Base-by-base conservation (phyloP, 306 rosid genomes). In the Malus sieversii region DNA sequence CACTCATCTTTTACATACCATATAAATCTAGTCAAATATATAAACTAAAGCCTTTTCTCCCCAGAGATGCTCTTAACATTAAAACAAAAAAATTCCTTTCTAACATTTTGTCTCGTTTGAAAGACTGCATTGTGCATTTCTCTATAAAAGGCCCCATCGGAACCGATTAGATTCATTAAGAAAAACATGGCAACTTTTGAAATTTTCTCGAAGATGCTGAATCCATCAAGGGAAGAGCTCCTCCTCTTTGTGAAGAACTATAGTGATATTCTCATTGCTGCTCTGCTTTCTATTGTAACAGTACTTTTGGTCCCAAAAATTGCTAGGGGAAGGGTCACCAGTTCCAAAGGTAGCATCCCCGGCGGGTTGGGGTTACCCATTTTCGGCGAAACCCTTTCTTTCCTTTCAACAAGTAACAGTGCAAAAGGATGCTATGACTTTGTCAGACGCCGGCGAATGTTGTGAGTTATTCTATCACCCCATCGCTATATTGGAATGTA, bases 361-460 rank as follows among this genome's bases (percentile, higher is more conserved):
- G 96, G 96, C 29, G 38, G 83, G 33, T 80, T 88, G 71, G 93
- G 96, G 76, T 72, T 91, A 25, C 96, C 93, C 70, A 78, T 85
- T 60, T 48, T 91, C 8, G 96, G 91, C 40, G 91, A 91, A 85
- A 88, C 93, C 63, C 19, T 91, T 74, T 84, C 93, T 77, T 87
- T 91, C 44, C 89, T 91, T 77, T 88, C 93, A 42, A 93, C 96
- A 51, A 74, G 74, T 52, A 84, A 82, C 70, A 88, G 96, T 72
- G 79, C 87, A 62, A 88, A 75, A 81, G 96, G 96, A 55, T 88
- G 93, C 82, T 91, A 91, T 75, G 85, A 91, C 45, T 91, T 91
- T 76, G 89, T 91, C 87, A 82, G 85, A 66, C 90, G 85, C 76
- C 88, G 96, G 61, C 77, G 93, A 82, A 72, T 75, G 30, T 81